Evolutionary conservation across 2,329 filamentous ascomycete species (phyloP), one percentile per base, ranked within the genome.

Genomic region (Curvularia verruculosa): DNA sequence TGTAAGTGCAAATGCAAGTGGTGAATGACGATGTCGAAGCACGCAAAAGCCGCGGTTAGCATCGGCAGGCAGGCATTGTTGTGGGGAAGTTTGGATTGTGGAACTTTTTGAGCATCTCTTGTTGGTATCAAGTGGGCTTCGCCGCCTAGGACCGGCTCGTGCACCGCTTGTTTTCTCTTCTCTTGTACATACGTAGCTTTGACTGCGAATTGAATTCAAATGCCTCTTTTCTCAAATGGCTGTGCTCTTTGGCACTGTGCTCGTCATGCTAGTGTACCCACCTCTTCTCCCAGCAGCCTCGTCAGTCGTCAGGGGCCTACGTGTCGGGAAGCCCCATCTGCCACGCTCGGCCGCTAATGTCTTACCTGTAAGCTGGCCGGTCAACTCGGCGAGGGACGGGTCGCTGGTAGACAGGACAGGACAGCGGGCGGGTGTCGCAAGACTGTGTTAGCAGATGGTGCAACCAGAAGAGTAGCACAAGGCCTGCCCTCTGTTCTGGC

Each of bases 111-210:
- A 23, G 8, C n/a, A 49, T 43, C 31, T 36, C 26, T 48, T 48
- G 29, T 52, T 60, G 53, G 54, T 56, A 49, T 46, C 50, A 50
- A 53, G 46, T 52, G 49, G 55, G 57, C 58, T 60, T 54, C n/a
- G 43, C 49, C 36, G 61, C 61, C 23, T 50, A 43, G 23, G 26
- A 39, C 47, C 24, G 46, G 48, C 54, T 49, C 56, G 39, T 53
- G 54, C 31, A 58, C 47, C 48, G 50, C 44, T 43, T 36, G 24
- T 43, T 28, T 62, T 61, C 56, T 26, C 59, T 66, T 62, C 54
- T 60, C 43, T 36, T 65, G 58, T 68, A 65, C 31, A 68, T 63
- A 65, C 56, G 34, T 54, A 52, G 41, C 24, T 13, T 9, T 15
- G 37, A 52, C 40, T 36, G 54, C 51, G 49, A 48, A 34, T 54